phyloP scores from a whole-genome alignment of 192 early-diverging fungal genomes.

The Pilobolus umbonatus region DNA sequence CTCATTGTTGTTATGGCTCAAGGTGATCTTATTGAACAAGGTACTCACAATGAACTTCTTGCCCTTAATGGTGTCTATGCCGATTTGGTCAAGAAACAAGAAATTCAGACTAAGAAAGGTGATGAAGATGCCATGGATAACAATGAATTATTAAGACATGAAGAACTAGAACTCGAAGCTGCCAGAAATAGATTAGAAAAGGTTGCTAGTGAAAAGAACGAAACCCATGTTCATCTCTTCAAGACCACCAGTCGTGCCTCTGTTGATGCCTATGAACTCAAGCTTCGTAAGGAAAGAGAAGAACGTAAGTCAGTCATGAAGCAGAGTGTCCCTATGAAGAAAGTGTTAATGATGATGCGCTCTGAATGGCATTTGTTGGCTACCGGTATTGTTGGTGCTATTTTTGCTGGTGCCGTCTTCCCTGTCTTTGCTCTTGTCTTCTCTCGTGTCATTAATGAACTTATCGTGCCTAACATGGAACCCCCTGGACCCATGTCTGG shows the following conservation, averaged over 20 bases:
- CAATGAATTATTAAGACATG: conserved; percentile 4
- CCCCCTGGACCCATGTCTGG: conserved; percentile 30
- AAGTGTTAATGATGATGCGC: conserved; percentile 44
- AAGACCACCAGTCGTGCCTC: not conserved
- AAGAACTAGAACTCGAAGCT: conserved; percentile 1
- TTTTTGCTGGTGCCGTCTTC: conserved; percentile 63
- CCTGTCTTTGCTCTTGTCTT: conserved; percentile 65
- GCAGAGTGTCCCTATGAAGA: conserved; percentile 48
- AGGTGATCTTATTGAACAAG: conserved; percentile 65
- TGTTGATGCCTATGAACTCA: conserved; percentile 19
- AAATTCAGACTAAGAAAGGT: conserved; percentile 37
- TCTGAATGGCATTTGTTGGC: conserved; percentile 45
- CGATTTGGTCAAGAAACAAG: conserved; percentile 61
- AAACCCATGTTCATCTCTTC: not conserved
- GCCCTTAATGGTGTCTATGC: conserved; percentile 50
- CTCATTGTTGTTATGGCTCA: conserved; percentile 77
- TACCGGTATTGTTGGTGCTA: conserved; percentile 54
- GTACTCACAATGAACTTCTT: conserved; percentile 75
- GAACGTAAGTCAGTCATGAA: conserved; percentile 31
- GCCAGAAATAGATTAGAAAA: not conserved
- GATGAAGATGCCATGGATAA: not conserved
- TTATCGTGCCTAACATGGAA: conserved; percentile 26
- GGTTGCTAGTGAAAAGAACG: not conserved
- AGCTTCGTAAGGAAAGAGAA: conserved; percentile 24
- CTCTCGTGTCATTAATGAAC: conserved; percentile 41